Base-by-base conservation (phyloP, 305 asterid genomes). In the Lippia alba region DNA sequence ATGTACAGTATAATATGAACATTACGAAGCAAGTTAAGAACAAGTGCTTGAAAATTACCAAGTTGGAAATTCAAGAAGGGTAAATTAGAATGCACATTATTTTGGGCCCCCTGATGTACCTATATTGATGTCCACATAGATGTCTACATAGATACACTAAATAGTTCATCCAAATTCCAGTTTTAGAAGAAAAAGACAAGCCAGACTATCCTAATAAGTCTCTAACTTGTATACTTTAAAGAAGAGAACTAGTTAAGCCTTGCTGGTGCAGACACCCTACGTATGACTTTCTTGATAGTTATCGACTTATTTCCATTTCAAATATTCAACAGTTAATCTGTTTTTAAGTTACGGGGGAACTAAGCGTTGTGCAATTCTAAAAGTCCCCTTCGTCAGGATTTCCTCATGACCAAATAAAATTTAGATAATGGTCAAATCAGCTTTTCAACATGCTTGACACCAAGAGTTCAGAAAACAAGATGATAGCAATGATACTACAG, bases 401-500 rank as follows among this genome's bases (percentile, higher is more conserved):
- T 67, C 41, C 24, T 55, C 64, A 64, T 36, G 58, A 74, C 19
- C 53, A 44, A 64, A 40, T 75, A 69, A 66, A 36, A 55, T 71
- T 74, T 45, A 61, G 17, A 12, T 61, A 58, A 71, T 62, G 51
- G 49, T 34, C 45, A 8, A 59, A 44, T 51, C 56, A 51, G 63
- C 58, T 53, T 39, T 24, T 70, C 53, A 70, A 72, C 68, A 72
- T 70, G 61, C 69, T 41, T 57, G 20, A 72, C 66, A 50, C 19
- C 72, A 70, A 65, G 45, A 46, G 48, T 32, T 53, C 54, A 69
- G 8, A 69, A 24, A 66, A 44, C n/a, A 61, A 61, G 57, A 72
- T 12, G 54, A 75, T 53, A 54, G 33, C 55, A 40, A 69, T 73
- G 64, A 40, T 17, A 61, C 53, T 33, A 54, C 54, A 18, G 24